phyloP scores from a whole-genome alignment of 768 basidiomycete species.

The Mycena leptocephala region DNA sequence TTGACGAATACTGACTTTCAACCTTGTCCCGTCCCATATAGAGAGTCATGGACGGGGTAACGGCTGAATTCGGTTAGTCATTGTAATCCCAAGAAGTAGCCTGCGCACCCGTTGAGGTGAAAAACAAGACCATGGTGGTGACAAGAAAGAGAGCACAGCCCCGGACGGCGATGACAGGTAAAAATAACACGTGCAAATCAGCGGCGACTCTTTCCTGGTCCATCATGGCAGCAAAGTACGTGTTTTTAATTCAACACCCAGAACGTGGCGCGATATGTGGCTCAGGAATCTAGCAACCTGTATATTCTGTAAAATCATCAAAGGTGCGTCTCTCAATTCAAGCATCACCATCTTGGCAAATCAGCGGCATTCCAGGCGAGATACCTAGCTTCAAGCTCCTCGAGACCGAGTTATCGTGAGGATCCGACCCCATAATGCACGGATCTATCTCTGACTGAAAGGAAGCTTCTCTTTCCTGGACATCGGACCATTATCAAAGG shows the following conservation, averaged over 20 bases:
- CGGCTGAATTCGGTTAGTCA: not conserved
- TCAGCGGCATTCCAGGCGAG: slow-evolving; percentile 68
- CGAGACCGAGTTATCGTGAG: slow-evolving; percentile 80
- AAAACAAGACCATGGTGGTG: slow-evolving; percentile 67
- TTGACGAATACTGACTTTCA: slow-evolving; percentile 75
- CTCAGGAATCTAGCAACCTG: slow-evolving; percentile 75
- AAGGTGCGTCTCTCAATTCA: slow-evolving; percentile 64
- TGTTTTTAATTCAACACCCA: not conserved
- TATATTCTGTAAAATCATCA: slow-evolving; percentile 97
- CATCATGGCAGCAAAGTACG: slow-evolving; percentile 59
- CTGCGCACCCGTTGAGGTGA: slow-evolving; percentile 62
- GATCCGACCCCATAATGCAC: too few species aligned
- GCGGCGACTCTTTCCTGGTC: not conserved
- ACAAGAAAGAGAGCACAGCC: not conserved
- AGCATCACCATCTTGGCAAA: not conserved
- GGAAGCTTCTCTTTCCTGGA: slow-evolving; percentile 91
- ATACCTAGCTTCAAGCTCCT: slow-evolving; percentile 92
- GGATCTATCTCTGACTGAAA: not conserved
- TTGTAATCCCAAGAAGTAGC: slow-evolving; percentile 70
- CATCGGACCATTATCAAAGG: slow-evolving; percentile 90
- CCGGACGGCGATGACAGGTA: not conserved
- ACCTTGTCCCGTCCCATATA: slow-evolving; percentile 99
- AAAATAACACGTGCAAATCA: not conserved
- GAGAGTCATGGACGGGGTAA: slow-evolving; percentile 74
- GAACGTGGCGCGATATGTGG: slow-evolving; percentile 1